phyloP scores from a whole-genome alignment of 495 filamentous ascomycete genomes.

The Evernia prunastri region DNA sequence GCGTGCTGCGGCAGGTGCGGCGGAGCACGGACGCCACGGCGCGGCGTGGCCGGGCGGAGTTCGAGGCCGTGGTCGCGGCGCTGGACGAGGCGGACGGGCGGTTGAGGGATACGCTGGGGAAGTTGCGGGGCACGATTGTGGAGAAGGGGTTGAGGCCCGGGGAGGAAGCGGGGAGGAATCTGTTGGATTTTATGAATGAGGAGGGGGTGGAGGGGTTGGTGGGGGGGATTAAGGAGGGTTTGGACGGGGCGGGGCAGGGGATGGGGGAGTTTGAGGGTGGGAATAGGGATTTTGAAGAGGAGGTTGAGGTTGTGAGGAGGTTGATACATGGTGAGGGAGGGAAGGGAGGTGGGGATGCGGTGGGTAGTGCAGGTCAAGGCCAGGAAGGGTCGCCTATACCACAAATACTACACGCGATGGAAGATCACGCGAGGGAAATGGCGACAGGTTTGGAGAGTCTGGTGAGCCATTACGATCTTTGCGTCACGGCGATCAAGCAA shows the following conservation, averaged over 20 bases:
- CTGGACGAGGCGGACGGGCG: conserved; percentile 69
- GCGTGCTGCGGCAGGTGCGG: conserved; percentile 60
- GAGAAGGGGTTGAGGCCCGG: conserved; percentile 65
- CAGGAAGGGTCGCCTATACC: conserved; percentile 50
- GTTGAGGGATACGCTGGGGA: conserved; percentile 62
- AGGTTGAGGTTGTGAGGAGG: conserved; percentile 55
- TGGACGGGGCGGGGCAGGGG: conserved; percentile 49
- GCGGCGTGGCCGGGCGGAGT: conserved; percentile 48
- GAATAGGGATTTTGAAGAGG: conserved; percentile 45
- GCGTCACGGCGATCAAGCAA: conserved; percentile 82
- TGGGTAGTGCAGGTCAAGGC: conserved; percentile 24
- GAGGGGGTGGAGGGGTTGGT: conserved; percentile 64
- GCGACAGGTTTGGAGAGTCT: conserved; percentile 73
- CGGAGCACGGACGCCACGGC: conserved; percentile 32
- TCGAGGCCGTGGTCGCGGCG: conserved; percentile 55
- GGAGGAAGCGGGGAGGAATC: conserved; percentile 57
- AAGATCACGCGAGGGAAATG: conserved; percentile 77
- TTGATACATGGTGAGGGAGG: conserved; percentile 2
- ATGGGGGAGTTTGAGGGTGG: conserved; percentile 48
- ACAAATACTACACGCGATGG: conserved; percentile 61
- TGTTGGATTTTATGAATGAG: conserved; percentile 90
- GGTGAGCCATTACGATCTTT: conserved; percentile 90
- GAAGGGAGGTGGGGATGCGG: neutral
- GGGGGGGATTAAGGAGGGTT: conserved; percentile 58
- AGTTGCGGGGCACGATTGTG: conserved; percentile 64